Base-by-base conservation (phyloP, 345 rosid genomes). In the Linum tenue region DNA sequence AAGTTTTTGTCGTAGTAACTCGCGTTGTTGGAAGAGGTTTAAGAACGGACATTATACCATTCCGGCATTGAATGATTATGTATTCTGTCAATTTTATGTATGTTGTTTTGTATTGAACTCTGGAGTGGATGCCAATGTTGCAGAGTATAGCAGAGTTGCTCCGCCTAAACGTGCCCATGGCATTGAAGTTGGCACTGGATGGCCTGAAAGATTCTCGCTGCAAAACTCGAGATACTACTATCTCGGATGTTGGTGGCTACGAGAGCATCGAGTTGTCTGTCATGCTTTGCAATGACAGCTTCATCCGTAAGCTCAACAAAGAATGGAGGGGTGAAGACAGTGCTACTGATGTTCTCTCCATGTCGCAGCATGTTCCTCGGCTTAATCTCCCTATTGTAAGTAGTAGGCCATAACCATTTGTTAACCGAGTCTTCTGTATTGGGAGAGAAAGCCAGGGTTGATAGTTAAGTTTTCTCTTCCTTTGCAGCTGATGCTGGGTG, bases 321-420 rank as follows among this genome's bases (percentile, higher is more conserved):
- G 97, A 94, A 72, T 90, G 97, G 97, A 88, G 96, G 69, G 95
- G 76, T 48, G 96, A 94, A 83, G 96, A 94, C 72, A 91, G 81
- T 74, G 83, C 97, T 35, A 88, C 99, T 0, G 97, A 94, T 83
- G 99, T 94, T 70, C 95, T 94, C 60, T 94, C 97, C 31, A 88
- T 90, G 96, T 94, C 95, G 5, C 87, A 82, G 55, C 97, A 94
- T 67, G 67, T 84, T 64, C 91, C 92, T 60, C 85, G 70, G 62
- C 81, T 94, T 51, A 76, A 89, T 68, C 86, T 91, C 75, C 96
- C 99, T 15, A 66, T 94, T 67, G 96, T 94, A 82, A 77, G 92
- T 43, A 15, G 6, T 48, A 15, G 36, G 2, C 0, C 4, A 0
- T 17, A 5, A 10, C 60, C 37, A 37, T 15, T 48, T 62, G 41